Conservation (phyloP, 2,329 filamentous ascomycete genomes). For the Ophiostoma sp. region DNA sequence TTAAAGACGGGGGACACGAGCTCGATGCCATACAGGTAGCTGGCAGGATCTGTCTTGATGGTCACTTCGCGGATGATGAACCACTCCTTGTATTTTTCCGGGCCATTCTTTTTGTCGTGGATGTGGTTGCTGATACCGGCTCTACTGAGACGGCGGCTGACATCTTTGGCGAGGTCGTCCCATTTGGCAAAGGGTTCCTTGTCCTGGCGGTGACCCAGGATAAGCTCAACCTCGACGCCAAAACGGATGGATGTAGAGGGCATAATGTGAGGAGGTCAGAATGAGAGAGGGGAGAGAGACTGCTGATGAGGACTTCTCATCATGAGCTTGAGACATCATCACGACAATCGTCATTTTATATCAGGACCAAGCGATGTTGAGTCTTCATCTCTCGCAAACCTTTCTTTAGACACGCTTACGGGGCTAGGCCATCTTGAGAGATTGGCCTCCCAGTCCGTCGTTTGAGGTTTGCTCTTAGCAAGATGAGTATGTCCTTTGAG, state of each 20-base stretch:
- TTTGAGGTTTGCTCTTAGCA: constrained; percentile 23
- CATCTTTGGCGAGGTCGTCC: constrained; percentile 39
- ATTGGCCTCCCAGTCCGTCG: constrained; percentile 21
- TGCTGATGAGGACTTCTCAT: not conserved
- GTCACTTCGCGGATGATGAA: constrained; percentile 43
- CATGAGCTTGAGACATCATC: not conserved
- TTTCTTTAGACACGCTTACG: not conserved
- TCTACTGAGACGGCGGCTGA: constrained; percentile 37
- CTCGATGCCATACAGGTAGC: constrained; percentile 36
- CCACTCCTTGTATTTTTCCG: constrained; percentile 41
- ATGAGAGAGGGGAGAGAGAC: not conserved
- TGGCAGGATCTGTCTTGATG: constrained; percentile 37
- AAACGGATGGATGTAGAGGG: constrained; percentile 34
- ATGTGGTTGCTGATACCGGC: constrained; percentile 41
- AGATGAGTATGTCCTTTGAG: not conserved
- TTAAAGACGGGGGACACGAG: constrained; percentile 41
- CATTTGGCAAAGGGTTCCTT: constrained; percentile 38
- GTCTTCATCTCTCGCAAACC: not conserved
- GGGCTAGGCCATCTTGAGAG: constrained; percentile 25
- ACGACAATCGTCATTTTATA: not conserved
- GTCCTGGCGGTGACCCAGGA: constrained; percentile 35
- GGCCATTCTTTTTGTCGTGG: constrained; percentile 34
- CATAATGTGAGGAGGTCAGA: not conserved
- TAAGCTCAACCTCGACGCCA: constrained; percentile 43
- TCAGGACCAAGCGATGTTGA: not conserved